Conservation (phyloP, 129 eudicot genomes). For the Centaurea solstitialis region DNA sequence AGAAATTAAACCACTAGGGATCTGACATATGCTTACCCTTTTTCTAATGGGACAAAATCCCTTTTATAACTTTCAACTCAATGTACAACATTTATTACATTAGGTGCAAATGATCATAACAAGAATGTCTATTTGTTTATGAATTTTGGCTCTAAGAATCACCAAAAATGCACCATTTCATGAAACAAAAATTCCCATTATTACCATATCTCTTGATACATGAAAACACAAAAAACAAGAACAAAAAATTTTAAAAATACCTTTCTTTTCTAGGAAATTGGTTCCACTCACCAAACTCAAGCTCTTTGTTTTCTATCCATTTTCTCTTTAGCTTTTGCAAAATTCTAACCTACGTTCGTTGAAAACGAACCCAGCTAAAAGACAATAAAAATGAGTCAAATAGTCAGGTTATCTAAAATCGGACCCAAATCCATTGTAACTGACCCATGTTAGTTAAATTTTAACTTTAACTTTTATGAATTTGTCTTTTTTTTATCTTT, state of each 20-base stretch:
- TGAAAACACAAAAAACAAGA: slow-evolving; percentile 14
- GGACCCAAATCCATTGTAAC: too few species aligned
- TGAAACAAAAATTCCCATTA: slow-evolving; percentile 4
- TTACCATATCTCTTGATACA: slow-evolving; percentile 17
- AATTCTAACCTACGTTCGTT: too few species aligned
- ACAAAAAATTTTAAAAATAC: not conserved
- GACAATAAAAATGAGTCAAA: too few species aligned
- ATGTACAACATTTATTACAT: not conserved
- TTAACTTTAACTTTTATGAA: too few species aligned
- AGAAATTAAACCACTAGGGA: slow-evolving; percentile 24
- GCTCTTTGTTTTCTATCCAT: too few species aligned
- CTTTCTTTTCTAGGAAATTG: not conserved
- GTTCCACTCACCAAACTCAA: too few species aligned
- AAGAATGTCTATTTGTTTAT: not conserved
- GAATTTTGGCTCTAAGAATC: not conserved
- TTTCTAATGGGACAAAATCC: slow-evolving; percentile 24
- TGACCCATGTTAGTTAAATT: too few species aligned
- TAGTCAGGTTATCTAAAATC: too few species aligned
- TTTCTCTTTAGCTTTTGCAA: too few species aligned
- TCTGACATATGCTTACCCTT: slow-evolving; percentile 36
- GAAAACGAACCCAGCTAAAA: too few species aligned
- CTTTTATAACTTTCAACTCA: not conserved
- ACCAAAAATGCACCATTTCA: slow-evolving; percentile 12
- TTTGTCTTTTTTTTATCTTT: too few species aligned
- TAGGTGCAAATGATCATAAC: not conserved